Percentiles rank a stretch among this genome's conserved stretches.
Evolutionary conservation across 345 rosid genomes (phyloP).

Genomic region (Corchorus capsularis): DNA sequence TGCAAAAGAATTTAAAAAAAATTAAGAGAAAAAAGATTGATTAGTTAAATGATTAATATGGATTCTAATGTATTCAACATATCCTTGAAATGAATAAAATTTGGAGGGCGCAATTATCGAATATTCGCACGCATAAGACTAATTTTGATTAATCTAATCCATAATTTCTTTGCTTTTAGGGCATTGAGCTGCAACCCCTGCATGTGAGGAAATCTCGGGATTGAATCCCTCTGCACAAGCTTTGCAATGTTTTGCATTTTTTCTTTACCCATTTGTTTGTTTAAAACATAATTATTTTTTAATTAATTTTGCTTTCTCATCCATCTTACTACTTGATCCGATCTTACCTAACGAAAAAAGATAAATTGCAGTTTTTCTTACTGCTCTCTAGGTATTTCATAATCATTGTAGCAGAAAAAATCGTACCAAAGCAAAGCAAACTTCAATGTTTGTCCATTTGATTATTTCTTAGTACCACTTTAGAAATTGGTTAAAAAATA

Average conservation of each 20-base stretch:
- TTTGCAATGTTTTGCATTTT: conserved; percentile 8
- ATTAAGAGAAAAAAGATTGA: conserved; percentile 29
- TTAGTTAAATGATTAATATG: conserved; percentile 48
- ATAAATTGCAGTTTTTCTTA: background rate
- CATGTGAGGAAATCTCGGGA: conserved; percentile 72
- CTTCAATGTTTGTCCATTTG: background rate
- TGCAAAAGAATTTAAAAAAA: conserved; percentile 42
- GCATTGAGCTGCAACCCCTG: conserved; percentile 37
- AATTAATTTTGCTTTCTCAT: background rate
- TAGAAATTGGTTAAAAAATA: background rate
- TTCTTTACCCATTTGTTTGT: background rate
- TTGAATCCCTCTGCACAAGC: conserved; percentile 38
- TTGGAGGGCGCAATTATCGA: conserved; percentile 41
- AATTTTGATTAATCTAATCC: too few relatives aligned
- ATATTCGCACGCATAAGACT: conserved; percentile 68
- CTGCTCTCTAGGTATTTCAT: conserved; percentile 13
- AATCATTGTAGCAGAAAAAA: background rate
- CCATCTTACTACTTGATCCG: conserved; percentile 19
- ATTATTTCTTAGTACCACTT: background rate
- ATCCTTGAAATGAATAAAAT: conserved; percentile 21
- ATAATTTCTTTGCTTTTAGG: conserved; percentile 22
- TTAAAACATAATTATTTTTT: too few relatives aligned
- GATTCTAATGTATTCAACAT: conserved; percentile 35
- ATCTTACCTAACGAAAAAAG: conserved; percentile 21
- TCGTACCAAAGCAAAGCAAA: background rate